Base-by-base conservation (phyloP, 1,284 basidiomycete species). In the Chondrostereum purpureum region DNA sequence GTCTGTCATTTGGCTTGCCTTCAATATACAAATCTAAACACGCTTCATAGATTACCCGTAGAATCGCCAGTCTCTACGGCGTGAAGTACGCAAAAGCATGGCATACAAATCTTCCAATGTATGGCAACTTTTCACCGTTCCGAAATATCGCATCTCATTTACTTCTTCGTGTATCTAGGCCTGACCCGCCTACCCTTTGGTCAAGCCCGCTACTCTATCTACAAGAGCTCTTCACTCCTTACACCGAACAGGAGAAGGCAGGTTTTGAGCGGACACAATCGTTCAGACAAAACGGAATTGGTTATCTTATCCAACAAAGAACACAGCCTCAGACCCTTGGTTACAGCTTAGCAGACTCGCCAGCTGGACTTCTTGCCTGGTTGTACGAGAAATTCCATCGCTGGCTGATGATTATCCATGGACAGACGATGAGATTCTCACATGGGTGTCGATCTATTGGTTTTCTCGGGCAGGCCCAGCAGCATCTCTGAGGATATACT, bases 351-450 rank as follows among this genome's bases (percentile, higher is more conserved):
- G 55, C 62, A 0, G 72, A 73, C 52, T 71, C 69, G n/a, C 73
- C 71, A 5, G 59, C 63, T 1, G 72, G 70, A 0, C 46, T 75
- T 2, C 58, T 73, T 4, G 66, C 65, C 1, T 50, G 48, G 48
- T 40, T 50, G 12, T 49, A 45, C 37, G 43, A 49, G 34, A 45
- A 45, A 20, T 2, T 73, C 68, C 65, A 62, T 14, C 45, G 50
- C 6, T 75, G 72, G 70, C 69, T 0, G 71, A 74, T 39, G 44
- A 48, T 1, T 73, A 73, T 48, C 54, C 55, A 2, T 72, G 70
- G 71, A 51, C 55, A n/a, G 68, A 72, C 58, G 39, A 57, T 46
- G 44, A 46, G 36, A 34, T 69, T 6, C 47, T 70, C 23, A 64
- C 62, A 2, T 69, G 67, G 67, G 51, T 69, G 11, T 68, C 66